A percentile compares a stretch with the other conserved stretches of the same genome.
These are phyloP conservation scores for Punica granatum DNA, from an alignment of 345 rosid species.

Conservation along the genomic window DNA sequence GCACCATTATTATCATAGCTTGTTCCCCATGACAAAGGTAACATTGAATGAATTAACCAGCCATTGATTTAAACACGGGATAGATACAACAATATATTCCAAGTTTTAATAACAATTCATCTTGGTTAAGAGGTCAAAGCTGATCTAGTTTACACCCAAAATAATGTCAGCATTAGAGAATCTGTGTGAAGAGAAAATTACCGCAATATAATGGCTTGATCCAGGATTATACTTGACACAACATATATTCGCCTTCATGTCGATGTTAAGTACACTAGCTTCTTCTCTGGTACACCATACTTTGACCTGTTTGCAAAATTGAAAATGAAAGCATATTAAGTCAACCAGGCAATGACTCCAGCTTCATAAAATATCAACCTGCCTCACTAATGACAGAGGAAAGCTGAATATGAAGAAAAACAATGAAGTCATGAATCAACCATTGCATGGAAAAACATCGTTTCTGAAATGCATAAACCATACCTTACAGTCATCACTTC, in stretches of 20 bases:
- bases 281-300: slow-evolving; percentile 98
- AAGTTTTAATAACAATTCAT: not conserved
- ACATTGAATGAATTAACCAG: not conserved
- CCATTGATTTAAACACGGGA: not conserved
- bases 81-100: not conserved
- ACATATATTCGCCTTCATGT: slow-evolving; percentile 98
- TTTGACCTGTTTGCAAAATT: slow-evolving; percentile 57
- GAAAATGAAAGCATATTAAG: slow-evolving; percentile 11
- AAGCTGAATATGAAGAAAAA: not conserved
- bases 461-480: not conserved
- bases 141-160: not conserved
- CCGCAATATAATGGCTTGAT: slow-evolving; percentile 91
- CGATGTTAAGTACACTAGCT: slow-evolving; percentile 88
- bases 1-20: not conserved
- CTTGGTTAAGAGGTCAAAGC: not conserved
- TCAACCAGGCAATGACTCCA: not conserved
- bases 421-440: not conserved
- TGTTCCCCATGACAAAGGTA: not conserved
- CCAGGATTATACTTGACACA: slow-evolving; percentile 99
- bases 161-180: not conserved
- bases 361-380: not conserved
- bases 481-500: slow-evolving; percentile 98
- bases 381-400: not conserved
- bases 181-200: slow-evolving; percentile 20
- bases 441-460: not conserved